phyloP scores from a whole-genome alignment of 2,329 filamentous ascomycete species.

The Orbilia blumenaviensis region DNA sequence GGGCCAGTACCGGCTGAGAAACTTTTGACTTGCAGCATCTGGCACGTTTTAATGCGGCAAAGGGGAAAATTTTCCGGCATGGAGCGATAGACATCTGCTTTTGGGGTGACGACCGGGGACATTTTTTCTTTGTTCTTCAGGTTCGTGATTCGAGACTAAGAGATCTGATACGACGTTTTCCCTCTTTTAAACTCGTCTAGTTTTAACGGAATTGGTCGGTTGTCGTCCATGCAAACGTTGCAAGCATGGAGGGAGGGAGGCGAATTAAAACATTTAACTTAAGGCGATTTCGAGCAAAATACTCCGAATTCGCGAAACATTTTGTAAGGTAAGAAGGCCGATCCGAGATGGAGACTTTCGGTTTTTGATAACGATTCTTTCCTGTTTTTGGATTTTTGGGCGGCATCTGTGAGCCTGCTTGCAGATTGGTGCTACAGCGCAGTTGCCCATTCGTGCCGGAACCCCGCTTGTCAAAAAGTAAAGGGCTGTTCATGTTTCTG shows the following conservation, averaged over 20 bases:
- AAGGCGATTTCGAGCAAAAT: constrained; percentile 28
- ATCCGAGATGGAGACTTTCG: constrained; percentile 33
- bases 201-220: constrained; percentile 14
- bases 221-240: constrained; percentile 27
- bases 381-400: constrained; percentile 5
- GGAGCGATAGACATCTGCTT: constrained; percentile 13
- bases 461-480: constrained; percentile 13
- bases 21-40: constrained; percentile 24
- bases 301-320: constrained; percentile 51
- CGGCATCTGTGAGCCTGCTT: constrained; percentile 14
- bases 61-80: constrained; percentile 44
- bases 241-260: constrained; percentile 34
- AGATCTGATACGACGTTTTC: neutral
- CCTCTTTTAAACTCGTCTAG: neutral
- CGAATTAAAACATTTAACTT: constrained; percentile 22
- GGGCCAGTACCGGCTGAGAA: constrained; percentile 10
- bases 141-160: neutral
- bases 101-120: constrained; percentile 14
- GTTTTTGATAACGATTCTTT: neutral
- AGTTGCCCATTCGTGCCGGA: neutral
- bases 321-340: constrained; percentile 32
- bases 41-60: constrained; percentile 51
- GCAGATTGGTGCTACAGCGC: neutral
- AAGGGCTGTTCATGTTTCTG: neutral
- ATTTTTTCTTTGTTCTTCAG: neutral